A percentile compares a stretch with the other conserved stretches of the same genome.
phyloP scores from a whole-genome alignment of 768 basidiomycete genomes.

The Macrolepiota fuliginosa region DNA sequence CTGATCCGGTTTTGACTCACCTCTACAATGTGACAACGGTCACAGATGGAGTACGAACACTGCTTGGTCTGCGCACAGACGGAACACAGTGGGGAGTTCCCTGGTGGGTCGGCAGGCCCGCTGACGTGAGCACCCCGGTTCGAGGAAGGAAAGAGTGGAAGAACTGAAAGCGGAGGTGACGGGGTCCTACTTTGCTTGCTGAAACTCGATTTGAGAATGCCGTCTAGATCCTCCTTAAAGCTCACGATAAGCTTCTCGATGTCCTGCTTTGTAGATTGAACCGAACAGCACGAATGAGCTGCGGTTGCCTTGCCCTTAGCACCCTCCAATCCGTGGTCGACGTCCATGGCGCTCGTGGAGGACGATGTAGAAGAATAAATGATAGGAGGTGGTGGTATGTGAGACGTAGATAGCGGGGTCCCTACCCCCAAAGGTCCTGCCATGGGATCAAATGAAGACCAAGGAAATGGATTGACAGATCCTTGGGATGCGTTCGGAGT shows the following conservation, averaged over 20 bases:
- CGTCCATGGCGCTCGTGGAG: conserved; percentile 17
- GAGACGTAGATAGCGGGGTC: conserved; percentile 23
- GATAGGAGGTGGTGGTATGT: conserved; percentile 33
- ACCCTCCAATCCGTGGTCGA: conserved; percentile 15
- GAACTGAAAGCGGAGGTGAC: conserved; percentile 9
- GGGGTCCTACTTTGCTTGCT: background rate
- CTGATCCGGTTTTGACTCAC: conserved; percentile 24
- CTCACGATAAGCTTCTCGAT: conserved; percentile 19
- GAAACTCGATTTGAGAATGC: conserved; percentile 3
- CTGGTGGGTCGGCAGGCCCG: conserved; percentile 1
- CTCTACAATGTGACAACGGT: conserved; percentile 32
- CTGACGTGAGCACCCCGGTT: conserved; percentile 14
- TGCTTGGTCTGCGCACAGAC: conserved; percentile 29
- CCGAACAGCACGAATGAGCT: conserved; percentile 15
- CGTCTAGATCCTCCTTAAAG: conserved; percentile 19
- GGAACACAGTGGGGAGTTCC: conserved; percentile 24
- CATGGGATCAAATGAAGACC: conserved; percentile 8
- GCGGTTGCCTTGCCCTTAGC: conserved; percentile 20
- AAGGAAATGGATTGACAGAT: background rate
- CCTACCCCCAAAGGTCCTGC: conserved; percentile 17
- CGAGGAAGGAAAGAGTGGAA: background rate
- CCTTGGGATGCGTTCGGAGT: conserved; percentile 17
- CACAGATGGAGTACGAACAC: conserved; percentile 34
- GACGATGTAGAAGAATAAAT: conserved; percentile 28
- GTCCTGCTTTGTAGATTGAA: conserved; percentile 21